Evolutionary conservation across 352 stramenopile species (phyloP).

Genomic region (Aphanomyces cochlioides): DNA sequence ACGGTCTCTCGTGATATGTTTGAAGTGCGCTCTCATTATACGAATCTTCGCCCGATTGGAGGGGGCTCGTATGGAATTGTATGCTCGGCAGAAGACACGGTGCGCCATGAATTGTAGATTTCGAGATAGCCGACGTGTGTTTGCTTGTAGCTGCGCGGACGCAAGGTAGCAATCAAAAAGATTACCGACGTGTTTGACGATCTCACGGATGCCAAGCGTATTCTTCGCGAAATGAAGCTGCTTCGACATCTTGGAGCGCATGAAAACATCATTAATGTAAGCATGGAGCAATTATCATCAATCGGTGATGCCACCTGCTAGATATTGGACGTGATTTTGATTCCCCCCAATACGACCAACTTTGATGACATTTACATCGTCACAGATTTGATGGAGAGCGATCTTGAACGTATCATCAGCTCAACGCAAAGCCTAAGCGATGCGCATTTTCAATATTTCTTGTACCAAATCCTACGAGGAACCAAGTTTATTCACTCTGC

Average conservation of each 20-base stretch:
- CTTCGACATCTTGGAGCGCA: constrained; percentile 87
- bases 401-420: constrained; percentile 90
- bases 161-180: constrained; percentile 90
- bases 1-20: constrained; percentile 78
- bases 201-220: constrained; percentile 90
- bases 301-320: constrained; percentile 23
- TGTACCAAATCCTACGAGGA: constrained; percentile 90
- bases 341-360: constrained; percentile 78
- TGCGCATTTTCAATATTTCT: constrained; percentile 86
- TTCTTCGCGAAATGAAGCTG: constrained; percentile 91
- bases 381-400: constrained; percentile 89
- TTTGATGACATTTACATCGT: constrained; percentile 91
- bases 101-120: constrained; percentile 32
- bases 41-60: constrained; percentile 70
- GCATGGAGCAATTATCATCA: no score
- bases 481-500: constrained; percentile 98
- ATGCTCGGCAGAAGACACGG: constrained; percentile 87
- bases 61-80: constrained; percentile 91
- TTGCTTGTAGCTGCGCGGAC: constrained; percentile 56
- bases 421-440: constrained; percentile 81
- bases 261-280: constrained; percentile 89
- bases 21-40: constrained; percentile 77
- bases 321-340: constrained; percentile 80
- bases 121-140: background rate
- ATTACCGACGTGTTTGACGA: constrained; percentile 91